phyloP scores from a whole-genome alignment of 495 filamentous ascomycete genomes.

The Acidomyces sp. region DNA sequence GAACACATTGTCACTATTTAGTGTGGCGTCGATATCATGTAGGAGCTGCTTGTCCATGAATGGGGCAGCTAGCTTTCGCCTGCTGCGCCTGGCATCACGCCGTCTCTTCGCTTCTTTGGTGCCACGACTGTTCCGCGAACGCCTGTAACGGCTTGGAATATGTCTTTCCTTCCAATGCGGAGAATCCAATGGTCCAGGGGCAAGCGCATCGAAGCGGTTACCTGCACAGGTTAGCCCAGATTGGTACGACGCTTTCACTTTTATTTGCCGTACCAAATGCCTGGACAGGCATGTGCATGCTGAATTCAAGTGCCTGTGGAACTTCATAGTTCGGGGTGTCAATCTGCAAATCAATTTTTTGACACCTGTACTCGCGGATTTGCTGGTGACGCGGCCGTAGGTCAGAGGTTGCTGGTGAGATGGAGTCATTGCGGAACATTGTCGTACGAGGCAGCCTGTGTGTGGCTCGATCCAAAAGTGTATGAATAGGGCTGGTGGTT shows the following conservation, averaged over 20 bases:
- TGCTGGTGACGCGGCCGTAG: neutral
- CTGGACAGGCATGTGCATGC: conserved; percentile 11
- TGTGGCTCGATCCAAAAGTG: neutral
- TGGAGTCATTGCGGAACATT: conserved; percentile 1
- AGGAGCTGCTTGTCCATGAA: conserved; percentile 17
- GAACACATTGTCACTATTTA: conserved; percentile 3
- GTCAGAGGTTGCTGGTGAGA: conserved; percentile 1
- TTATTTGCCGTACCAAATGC: conserved; percentile 1
- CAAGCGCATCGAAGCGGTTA: conserved; percentile 13
- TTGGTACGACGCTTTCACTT: neutral
- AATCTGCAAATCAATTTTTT: neutral
- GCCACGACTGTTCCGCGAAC: conserved; percentile 6
- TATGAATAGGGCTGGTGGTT: conserved; percentile 6
- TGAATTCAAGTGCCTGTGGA: conserved; percentile 1
- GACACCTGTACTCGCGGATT: too few relatives aligned
- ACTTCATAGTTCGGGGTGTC: neutral
- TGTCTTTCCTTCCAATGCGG: neutral
- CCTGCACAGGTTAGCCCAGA: conserved; percentile 6
- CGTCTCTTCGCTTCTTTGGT: conserved; percentile 12
- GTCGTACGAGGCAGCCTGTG: neutral
- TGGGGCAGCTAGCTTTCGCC: conserved; percentile 7
- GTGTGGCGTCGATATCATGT: conserved; percentile 11
- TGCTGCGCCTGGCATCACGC: conserved; percentile 8
- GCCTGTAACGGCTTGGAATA: conserved; percentile 1
- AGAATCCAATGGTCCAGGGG: neutral